Evolutionary conservation across 1,139 yeast species (phyloP).

Genomic region (Geotrichum australiense): DNA sequence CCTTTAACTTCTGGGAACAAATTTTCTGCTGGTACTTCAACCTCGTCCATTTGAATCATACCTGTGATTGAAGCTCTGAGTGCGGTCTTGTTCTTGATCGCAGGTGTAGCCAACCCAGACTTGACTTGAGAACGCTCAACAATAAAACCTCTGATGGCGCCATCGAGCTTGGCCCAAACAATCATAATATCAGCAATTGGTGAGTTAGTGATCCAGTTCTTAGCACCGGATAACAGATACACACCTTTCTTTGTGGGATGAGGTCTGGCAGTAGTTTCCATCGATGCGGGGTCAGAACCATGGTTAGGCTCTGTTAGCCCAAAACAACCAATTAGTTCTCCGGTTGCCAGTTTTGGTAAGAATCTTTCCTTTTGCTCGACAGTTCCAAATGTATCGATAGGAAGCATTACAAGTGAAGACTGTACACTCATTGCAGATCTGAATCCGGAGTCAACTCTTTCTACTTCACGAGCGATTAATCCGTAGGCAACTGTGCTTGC

Average conservation of each 20-base stretch:
- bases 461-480: constrained; percentile 40
- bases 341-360: constrained; percentile 38
- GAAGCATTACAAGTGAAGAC: constrained; percentile 42
- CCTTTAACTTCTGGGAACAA: constrained; percentile 37
- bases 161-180: constrained; percentile 43
- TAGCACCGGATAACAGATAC: constrained; percentile 38
- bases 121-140: constrained; percentile 35
- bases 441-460: constrained; percentile 41
- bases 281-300: constrained; percentile 42
- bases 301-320: constrained; percentile 43
- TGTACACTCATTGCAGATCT: constrained; percentile 43
- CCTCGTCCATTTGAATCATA: constrained; percentile 41
- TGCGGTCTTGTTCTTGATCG: constrained; percentile 36
- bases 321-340: constrained; percentile 41
- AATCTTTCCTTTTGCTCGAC: constrained; percentile 39
- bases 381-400: constrained; percentile 38
- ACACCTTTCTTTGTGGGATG: constrained; percentile 41
- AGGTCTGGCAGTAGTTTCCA: constrained; percentile 39
- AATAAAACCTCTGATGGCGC: constrained; percentile 39
- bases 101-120: constrained; percentile 37
- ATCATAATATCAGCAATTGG: constrained; percentile 41
- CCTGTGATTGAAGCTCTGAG: constrained; percentile 42
- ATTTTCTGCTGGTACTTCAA: constrained; percentile 41
- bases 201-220: constrained; percentile 43
- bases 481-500: constrained; percentile 40